Evolutionary conservation across 495 filamentous ascomycete genomes (phyloP).

Genomic region (Tetracladium setigerum): DNA sequence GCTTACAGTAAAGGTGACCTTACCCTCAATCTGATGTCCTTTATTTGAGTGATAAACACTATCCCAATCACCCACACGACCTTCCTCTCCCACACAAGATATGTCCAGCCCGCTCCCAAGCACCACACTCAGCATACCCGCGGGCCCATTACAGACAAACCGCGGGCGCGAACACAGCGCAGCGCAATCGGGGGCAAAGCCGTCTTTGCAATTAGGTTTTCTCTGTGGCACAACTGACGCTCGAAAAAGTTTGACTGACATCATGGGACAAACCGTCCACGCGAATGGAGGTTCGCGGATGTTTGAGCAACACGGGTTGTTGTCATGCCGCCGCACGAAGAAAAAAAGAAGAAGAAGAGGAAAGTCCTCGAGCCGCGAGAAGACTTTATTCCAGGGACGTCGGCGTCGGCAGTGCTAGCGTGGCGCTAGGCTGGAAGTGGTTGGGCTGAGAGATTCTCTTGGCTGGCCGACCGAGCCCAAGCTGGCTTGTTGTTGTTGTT

Average conservation of each 20-base stretch:
- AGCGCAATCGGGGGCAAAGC: constrained; percentile 2
- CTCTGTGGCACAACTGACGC: constrained; percentile 24
- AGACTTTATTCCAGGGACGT: too few species aligned
- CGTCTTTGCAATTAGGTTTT: constrained; percentile 23
- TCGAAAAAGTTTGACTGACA: constrained; percentile 19
- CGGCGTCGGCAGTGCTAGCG: too few species aligned
- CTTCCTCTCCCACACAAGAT: not conserved
- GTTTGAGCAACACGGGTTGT: constrained; percentile 23
- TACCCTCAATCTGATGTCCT: not conserved
- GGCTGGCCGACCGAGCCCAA: too few species aligned
- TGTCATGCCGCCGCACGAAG: constrained; percentile 22
- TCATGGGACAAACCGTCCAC: constrained; percentile 10
- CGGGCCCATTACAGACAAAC: constrained; percentile 26
- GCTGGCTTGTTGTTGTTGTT: too few species aligned
- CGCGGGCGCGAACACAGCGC: constrained; percentile 16
- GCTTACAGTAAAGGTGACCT: too few species aligned
- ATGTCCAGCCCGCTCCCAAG: constrained; percentile 16
- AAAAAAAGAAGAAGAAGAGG: constrained; percentile 7
- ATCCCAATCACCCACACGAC: not conserved
- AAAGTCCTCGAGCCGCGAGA: too few species aligned
- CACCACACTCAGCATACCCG: constrained; percentile 14
- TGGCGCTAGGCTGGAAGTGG: too few species aligned
- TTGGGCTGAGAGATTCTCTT: too few species aligned
- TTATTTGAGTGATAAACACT: not conserved
- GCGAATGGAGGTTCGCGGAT: constrained; percentile 2